Conservation (phyloP, 176 grass and related monocot species). For the Phyllostachys edulis region DNA sequence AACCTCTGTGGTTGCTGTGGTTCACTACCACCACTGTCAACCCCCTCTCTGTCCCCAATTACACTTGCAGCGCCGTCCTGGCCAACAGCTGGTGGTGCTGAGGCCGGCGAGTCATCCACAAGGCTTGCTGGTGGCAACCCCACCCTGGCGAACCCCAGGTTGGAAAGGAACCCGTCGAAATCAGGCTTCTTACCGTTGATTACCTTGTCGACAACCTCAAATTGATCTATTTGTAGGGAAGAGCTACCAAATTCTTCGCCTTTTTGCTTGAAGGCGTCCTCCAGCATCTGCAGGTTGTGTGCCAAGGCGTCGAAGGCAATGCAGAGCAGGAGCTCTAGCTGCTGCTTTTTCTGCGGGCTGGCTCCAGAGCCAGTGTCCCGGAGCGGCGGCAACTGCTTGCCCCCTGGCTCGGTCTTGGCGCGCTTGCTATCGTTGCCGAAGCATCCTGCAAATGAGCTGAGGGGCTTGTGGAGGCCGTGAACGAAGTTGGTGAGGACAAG, state of each 20-base stretch:
- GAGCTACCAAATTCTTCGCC: conserved; percentile 22
- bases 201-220: conserved; percentile 49
- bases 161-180: conserved; percentile 86
- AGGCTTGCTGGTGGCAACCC: conserved; percentile 35
- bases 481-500: conserved; percentile 50
- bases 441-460: conserved; percentile 65
- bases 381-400: conserved; percentile 6
- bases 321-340: conserved; percentile 74
- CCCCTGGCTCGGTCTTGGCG: not conserved
- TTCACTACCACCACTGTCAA: conserved; percentile 17
- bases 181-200: conserved; percentile 71
- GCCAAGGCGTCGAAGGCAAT: conserved; percentile 65
- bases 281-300: conserved; percentile 59
- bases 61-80: not conserved
- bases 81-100: conserved; percentile 19
- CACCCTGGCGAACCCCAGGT: conserved; percentile 72
- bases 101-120: conserved; percentile 20
- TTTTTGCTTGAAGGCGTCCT: conserved; percentile 44
- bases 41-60: conserved; percentile 40
- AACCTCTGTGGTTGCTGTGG: conserved; percentile 48
- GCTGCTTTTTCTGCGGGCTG: not conserved
- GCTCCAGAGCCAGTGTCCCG: conserved; percentile 4
- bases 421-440: conserved; percentile 39
- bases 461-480: conserved; percentile 48
- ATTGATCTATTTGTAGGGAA: conserved; percentile 27